A percentile compares a stretch with the other conserved stretches of the same genome.
Evolutionary conservation across 2,329 filamentous ascomycete genomes (phyloP).

Genomic region (Apiospora koreana): DNA sequence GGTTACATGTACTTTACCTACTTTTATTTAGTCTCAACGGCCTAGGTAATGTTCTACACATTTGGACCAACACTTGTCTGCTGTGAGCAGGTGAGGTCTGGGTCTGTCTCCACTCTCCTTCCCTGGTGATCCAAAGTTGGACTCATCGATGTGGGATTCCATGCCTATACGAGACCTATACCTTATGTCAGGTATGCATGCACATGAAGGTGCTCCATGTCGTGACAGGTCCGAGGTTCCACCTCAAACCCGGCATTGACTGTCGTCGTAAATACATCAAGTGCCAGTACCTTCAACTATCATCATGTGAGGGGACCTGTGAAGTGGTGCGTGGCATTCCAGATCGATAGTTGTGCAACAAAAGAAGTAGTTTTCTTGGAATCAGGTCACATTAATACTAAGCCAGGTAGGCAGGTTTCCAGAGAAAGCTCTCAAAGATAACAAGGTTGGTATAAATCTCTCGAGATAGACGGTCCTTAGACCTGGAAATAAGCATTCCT

Average conservation of each 20-base stretch:
- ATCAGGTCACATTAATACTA: no score
- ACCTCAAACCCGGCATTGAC: background rate
- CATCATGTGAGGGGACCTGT: no score
- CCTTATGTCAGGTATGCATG: background rate
- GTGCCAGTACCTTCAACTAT: no score
- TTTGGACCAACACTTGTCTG: background rate
- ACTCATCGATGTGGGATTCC: background rate
- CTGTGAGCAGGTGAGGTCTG: background rate
- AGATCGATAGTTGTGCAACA: no score
- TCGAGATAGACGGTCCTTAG: no score
- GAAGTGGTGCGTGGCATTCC: no score
- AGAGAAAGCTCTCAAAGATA: no score
- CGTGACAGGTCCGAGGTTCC: background rate
- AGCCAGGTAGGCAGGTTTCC: no score
- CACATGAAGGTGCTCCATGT: background rate
- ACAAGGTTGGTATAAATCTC: no score
- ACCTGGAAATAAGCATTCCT: no score
- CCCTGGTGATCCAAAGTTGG: background rate
- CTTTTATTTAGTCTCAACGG: background rate
- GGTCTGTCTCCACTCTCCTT: background rate
- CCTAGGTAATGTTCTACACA: background rate
- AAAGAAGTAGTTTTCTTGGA: no score
- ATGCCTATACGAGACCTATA: background rate
- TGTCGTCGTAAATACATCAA: no score
- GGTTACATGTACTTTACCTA: background rate